Conservation (phyloP, 139 green algal genomes). For the Tetradesmus lagerheimii region DNA sequence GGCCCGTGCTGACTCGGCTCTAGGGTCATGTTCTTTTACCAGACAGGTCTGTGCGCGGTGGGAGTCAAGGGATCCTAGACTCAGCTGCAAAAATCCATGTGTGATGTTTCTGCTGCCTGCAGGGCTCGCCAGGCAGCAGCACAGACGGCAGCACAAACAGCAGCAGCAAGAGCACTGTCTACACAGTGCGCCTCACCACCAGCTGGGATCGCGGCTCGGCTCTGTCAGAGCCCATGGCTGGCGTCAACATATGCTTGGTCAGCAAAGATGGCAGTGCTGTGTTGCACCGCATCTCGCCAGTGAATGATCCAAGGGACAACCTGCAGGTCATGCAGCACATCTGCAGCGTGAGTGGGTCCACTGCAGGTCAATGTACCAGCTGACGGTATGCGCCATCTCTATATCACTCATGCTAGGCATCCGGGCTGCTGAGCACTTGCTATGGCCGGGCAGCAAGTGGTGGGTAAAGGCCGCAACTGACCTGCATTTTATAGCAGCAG, state of each 20-base stretch:
- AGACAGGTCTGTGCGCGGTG: not conserved
- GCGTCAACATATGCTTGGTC: constrained; percentile 76
- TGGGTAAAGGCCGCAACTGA: too few relatives aligned
- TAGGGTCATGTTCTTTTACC: not conserved
- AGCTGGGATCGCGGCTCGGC: constrained; percentile 54
- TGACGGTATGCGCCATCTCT: too few relatives aligned
- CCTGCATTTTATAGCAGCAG: too few relatives aligned
- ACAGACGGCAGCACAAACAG: not conserved
- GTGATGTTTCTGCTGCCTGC: not conserved
- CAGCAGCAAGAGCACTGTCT: constrained; percentile 64
- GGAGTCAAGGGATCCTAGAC: not conserved
- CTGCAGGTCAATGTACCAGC: not conserved
- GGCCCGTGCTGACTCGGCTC: not conserved
- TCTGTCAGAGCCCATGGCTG: constrained; percentile 60
- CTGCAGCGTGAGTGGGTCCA: constrained; percentile 53
- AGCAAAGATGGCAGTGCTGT: constrained; percentile 57
- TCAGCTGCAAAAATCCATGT: not conserved
- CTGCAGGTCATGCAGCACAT: constrained; percentile 56
- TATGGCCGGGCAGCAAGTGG: too few relatives aligned
- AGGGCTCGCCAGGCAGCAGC: constrained; percentile 13
- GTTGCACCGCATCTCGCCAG: constrained; percentile 64
- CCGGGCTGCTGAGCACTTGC: too few relatives aligned
- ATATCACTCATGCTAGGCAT: too few relatives aligned
- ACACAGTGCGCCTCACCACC: constrained; percentile 76
- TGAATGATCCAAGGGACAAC: constrained; percentile 60